Base-by-base conservation (phyloP, 768 basidiomycete species). In the Lepiota venenata region DNA sequence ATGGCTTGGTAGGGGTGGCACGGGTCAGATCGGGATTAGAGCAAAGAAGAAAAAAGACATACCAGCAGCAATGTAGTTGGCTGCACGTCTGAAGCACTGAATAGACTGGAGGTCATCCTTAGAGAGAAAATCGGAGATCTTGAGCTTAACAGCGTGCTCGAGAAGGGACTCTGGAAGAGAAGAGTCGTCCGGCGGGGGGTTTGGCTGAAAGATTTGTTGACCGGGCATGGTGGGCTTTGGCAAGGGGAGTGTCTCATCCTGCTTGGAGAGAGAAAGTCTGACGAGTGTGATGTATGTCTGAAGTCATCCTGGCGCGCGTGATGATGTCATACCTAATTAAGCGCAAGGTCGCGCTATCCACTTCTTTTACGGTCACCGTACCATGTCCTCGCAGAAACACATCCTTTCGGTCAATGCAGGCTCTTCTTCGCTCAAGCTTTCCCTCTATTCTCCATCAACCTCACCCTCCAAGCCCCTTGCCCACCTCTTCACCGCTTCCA, bases 391-490 rank as follows among this genome's bases (percentile, higher is more conserved):
- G 25, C 25, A 25, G 25, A 25, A 63, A 47, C 54, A 83, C 56
- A 79, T 91, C 51, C 82, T 92, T 21, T 75, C 90, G 2, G 75
- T 86, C 58, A 92, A 92, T 60, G 82, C 91, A 4, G 91, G 91
- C 37, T 91, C 90, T 0, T 93, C 91, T 1, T 93, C 91, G 4
- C 84, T 93, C 71, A 93, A 93, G 71, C 81, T 88, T 42, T 84
- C 87, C 11, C 78, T 93, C 42, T 93, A 80, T 61, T 60, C 65
- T 38, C 64, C 72, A 25, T 59, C 61, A 25, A 53, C 58, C 16
- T 57, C 64, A 1, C 58, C 43, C 8, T 37, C 9, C 46, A 47
- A 35, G 25, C 74, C 75, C 7, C 69, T 73, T 8, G 56, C 70
- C 3, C 75, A 84, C 35, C 52, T 82, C 22, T 64, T 85, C 42